Evolutionary conservation across 116 monocot genomes (phyloP).

Genomic region (Cymodocea nodosa): DNA sequence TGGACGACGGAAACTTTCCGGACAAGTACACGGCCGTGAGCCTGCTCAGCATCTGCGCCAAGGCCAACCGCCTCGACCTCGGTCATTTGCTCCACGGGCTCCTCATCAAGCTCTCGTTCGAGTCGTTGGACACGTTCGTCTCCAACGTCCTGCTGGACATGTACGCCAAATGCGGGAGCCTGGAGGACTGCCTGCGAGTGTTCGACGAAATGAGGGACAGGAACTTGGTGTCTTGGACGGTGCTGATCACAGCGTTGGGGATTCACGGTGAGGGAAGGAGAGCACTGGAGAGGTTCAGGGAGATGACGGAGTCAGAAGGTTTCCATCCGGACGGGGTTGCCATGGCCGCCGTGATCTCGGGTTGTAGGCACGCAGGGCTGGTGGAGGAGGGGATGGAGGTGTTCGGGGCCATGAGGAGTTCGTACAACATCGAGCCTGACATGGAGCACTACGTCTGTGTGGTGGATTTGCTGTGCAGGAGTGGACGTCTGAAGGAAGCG

Average conservation of each 20-base stretch:
- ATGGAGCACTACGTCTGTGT: slow-evolving; percentile 57
- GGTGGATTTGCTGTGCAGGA: slow-evolving; percentile 51
- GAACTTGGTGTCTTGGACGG: slow-evolving; percentile 70
- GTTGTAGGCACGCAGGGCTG: slow-evolving; percentile 57
- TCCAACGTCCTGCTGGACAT: slow-evolving; percentile 61
- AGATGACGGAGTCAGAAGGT: slow-evolving; percentile 53
- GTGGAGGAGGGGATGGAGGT: slow-evolving; percentile 54
- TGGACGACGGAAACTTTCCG: slow-evolving; percentile 14
- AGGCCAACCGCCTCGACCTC: slow-evolving; percentile 25
- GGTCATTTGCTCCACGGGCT: slow-evolving; percentile 54
- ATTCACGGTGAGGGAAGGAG: slow-evolving; percentile 37
- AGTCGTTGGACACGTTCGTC: slow-evolving; percentile 42
- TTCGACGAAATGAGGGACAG: slow-evolving; percentile 51
- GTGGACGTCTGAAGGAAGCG: slow-evolving; percentile 61
- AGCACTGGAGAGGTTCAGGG: slow-evolving; percentile 40
- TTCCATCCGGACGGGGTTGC: slow-evolving; percentile 45
- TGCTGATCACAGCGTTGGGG: slow-evolving; percentile 51
- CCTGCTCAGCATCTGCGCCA: slow-evolving; percentile 51
- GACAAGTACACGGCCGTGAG: slow-evolving; percentile 52
- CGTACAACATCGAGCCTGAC: slow-evolving; percentile 40
- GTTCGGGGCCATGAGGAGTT: slow-evolving; percentile 38
- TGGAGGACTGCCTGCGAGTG: slow-evolving; percentile 29
- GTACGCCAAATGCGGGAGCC: slow-evolving; percentile 74
- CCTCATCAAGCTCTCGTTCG: slow-evolving; percentile 33
- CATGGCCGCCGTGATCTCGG: slow-evolving; percentile 47